These are phyloP conservation scores for Russula compacta DNA, from an alignment of 768 basidiomycete species.

Conservation along the genomic window DNA sequence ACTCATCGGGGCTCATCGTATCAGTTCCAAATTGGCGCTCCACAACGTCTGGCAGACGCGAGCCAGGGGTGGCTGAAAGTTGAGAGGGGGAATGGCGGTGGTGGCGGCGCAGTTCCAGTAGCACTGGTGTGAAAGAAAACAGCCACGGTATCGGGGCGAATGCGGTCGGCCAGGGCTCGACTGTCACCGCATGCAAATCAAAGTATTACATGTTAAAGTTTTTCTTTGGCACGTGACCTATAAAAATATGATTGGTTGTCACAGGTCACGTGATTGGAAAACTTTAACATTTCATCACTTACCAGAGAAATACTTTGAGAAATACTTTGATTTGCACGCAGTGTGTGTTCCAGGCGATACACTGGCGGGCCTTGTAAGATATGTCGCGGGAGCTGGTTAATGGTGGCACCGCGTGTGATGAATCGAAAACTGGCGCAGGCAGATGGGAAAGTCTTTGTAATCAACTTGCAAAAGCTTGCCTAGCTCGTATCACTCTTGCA, in stretches of 20 bases:
- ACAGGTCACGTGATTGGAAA: no score
- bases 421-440: no score
- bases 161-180: conserved; percentile 17
- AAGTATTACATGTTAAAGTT: no score
- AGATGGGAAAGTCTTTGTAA: no score
- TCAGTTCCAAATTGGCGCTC: conserved; percentile 23
- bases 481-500: no score
- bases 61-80: conserved; percentile 25
- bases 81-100: not conserved
- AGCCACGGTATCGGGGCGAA: conserved; percentile 19
- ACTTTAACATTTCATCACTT: no score
- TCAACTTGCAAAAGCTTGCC: no score
- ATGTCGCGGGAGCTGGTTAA: conserved; percentile 25
- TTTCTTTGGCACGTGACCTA: no score
- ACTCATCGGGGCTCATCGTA: conserved; percentile 24
- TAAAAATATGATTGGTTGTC: no score
- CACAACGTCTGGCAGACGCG: conserved; percentile 22
- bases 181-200: no score
- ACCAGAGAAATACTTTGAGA: no score
- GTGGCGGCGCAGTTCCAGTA: conserved; percentile 17
- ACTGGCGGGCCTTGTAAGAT: conserved; percentile 19
- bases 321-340: no score
- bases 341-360: conserved; percentile 21
- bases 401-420: conserved; percentile 19
- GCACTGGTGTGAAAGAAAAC: conserved; percentile 23